Evolutionary conservation across 2,329 filamentous ascomycete genomes (phyloP), one percentile per base, ranked within the genome.

Genomic region (Clonostachys rosea): DNA sequence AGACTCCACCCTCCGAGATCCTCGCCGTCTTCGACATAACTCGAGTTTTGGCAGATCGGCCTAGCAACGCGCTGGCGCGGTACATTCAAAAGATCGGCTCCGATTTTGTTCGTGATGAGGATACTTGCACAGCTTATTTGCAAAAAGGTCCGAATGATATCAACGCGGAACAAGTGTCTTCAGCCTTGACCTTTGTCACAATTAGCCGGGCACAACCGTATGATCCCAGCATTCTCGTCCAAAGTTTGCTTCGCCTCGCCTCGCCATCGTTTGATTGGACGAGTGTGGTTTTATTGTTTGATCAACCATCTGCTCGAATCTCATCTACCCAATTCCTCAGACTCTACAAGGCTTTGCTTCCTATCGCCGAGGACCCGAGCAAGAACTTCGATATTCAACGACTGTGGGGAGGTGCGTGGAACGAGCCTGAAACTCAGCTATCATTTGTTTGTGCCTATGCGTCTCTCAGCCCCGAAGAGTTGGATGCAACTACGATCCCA

Each of bases 391-490:
- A 96, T 61, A 86, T 99, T 41, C 91, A 96, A 63, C 79, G 78
- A 37, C 73, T 99, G 18, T 97, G 94, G 91, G 91, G 91, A 49
- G 91, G 91, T 58, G 74, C 81, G 51, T 99, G 95, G 92, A 83
- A 86, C 52, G 82, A 95, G 55, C 81, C 87, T 13, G 84, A 95
- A 52, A 89, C 94, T 0, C 92, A 97, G 54, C 73, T 99, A 35
- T 95, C 91, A n/a, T 96, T 97, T 62, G 81, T 97, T 46, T 86
- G 87, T 52, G 91, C 91, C 16, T 96, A 92, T 62, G 77, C 92
- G 18, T 88, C 87, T 5, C 78, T 91, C 48, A 81, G 79, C 12
- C 78, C 86, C 1, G 81, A 89, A 30, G 81, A 91, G 57, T 76
- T 96, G 24, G 91, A 97, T 62, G 87, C 89, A 4, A 87, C 84